Evolutionary conservation across 371 early-diverging fungal genomes (phyloP).

Genomic region (Lichtheimia ramosa): DNA sequence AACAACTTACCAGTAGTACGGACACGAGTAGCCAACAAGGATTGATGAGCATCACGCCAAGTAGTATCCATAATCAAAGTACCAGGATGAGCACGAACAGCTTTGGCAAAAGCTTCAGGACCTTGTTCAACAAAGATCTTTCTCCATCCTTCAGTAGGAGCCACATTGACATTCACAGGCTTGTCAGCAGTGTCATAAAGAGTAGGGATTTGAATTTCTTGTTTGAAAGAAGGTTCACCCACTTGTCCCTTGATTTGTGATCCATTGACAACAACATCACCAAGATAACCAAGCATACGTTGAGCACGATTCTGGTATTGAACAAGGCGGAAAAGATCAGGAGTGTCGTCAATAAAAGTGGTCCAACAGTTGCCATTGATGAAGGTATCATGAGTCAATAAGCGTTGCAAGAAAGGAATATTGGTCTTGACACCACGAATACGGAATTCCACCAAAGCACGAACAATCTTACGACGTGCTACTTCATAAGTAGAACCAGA

Average conservation of each 20-base stretch:
- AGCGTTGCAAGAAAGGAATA: slow-evolving; percentile 87
- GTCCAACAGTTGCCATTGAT: slow-evolving; percentile 88
- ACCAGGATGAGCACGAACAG: slow-evolving; percentile 85
- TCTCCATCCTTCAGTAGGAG: slow-evolving; percentile 85
- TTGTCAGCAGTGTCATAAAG: slow-evolving; percentile 46
- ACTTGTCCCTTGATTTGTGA: slow-evolving; percentile 89
- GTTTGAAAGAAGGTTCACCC: slow-evolving; percentile 62
- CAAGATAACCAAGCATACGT: slow-evolving; percentile 85
- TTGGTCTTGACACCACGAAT: slow-evolving; percentile 97
- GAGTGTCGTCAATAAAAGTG: slow-evolving; percentile 95
- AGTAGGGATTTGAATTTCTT: slow-evolving; percentile 60
- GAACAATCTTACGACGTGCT: slow-evolving; percentile 84
- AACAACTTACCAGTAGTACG: slow-evolving; percentile 74
- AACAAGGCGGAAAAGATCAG: slow-evolving; percentile 78
- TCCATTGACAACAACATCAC: slow-evolving; percentile 93
- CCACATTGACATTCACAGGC: slow-evolving; percentile 43
- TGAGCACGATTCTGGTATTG: slow-evolving; percentile 84
- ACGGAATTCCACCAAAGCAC: slow-evolving; percentile 91
- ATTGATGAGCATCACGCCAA: slow-evolving; percentile 96
- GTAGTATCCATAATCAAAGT: slow-evolving; percentile 91
- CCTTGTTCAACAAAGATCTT: slow-evolving; percentile 83
- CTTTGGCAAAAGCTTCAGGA: slow-evolving; percentile 87
- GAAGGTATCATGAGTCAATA: slow-evolving; percentile 82
- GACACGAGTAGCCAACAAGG: slow-evolving; percentile 90
- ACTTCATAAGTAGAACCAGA: slow-evolving; percentile 84